These are phyloP conservation scores for Fomitiporia mediterranea DNA, from an alignment of 1,284 basidiomycete species.

Conservation along the genomic window DNA sequence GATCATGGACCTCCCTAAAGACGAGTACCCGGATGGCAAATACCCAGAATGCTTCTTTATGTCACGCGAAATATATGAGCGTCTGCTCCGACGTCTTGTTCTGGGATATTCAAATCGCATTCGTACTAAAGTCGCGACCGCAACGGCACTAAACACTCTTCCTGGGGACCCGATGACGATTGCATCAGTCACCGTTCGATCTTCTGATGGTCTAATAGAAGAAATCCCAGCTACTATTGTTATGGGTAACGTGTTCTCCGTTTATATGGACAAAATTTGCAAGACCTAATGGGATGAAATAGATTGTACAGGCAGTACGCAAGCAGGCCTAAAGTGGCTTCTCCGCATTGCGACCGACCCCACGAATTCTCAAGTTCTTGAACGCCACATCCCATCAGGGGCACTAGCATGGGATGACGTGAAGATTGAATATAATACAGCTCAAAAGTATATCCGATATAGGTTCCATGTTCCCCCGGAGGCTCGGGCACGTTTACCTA, in stretches of 20 bases:
- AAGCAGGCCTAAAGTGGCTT: slow-evolving; percentile 21
- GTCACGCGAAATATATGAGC: slow-evolving; percentile 18
- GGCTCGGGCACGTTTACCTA: slow-evolving; percentile 12
- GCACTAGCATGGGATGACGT: slow-evolving; percentile 9
- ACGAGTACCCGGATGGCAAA: slow-evolving; percentile 1
- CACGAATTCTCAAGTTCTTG: background rate
- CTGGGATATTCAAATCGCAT: slow-evolving; percentile 5
- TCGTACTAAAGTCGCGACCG: slow-evolving; percentile 6
- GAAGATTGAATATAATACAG: slow-evolving; percentile 13
- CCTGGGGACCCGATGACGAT: slow-evolving; percentile 7
- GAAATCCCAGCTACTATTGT: slow-evolving; percentile 7
- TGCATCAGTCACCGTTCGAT: slow-evolving; percentile 13
- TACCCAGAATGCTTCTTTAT: slow-evolving; percentile 10
- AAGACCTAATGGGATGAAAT: too few relatives aligned
- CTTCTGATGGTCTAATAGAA: slow-evolving; percentile 1
- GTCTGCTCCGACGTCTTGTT: slow-evolving; percentile 16
- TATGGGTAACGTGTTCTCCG: too few relatives aligned
- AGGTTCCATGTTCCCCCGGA: slow-evolving; percentile 16
- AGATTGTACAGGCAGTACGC: slow-evolving; percentile 21
- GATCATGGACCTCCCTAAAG: slow-evolving; percentile 7
- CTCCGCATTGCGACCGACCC: slow-evolving; percentile 2
- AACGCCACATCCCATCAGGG: background rate
- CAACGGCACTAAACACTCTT: background rate
- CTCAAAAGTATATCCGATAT: slow-evolving; percentile 1
- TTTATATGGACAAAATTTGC: too few relatives aligned